A percentile compares a stretch with the other conserved stretches of the same genome.
Conservation (phyloP, 208 protist genomes). For the Trichomonas vaginalis region DNA sequence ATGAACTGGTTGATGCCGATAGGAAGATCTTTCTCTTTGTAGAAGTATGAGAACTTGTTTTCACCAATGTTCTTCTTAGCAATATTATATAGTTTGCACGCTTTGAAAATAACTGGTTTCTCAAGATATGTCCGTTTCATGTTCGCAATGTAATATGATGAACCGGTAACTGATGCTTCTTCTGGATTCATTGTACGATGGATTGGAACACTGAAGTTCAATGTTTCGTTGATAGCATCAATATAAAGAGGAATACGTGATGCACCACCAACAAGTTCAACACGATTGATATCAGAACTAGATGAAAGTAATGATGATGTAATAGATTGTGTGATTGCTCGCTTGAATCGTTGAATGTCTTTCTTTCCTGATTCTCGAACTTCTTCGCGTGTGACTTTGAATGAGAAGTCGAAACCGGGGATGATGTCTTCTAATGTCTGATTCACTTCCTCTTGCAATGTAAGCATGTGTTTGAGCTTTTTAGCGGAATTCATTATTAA, state of each 20-base stretch:
- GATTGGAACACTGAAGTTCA: background rate
- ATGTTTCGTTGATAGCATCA: background rate
- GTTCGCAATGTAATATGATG: background rate
- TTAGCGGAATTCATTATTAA: background rate
- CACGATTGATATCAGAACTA: background rate
- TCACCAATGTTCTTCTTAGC: background rate
- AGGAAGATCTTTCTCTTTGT: background rate
- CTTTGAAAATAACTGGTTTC: background rate
- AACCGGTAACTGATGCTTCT: background rate
- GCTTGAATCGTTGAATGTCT: background rate
- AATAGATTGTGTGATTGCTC: background rate
- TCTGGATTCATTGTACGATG: background rate
- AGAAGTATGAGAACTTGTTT: background rate
- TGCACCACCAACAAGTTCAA: background rate
- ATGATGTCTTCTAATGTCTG: background rate
- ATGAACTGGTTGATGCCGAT: background rate
- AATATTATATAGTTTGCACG: background rate
- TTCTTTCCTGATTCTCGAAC: background rate
- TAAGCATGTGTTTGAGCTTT: background rate
- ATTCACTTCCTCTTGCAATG: background rate
- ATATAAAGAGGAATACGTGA: background rate
- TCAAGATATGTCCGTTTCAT: background rate
- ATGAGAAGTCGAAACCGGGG: background rate
- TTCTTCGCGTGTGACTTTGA: background rate
- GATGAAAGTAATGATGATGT: background rate